Evolutionary conservation across 2,329 filamentous ascomycete genomes (phyloP), one percentile per base, ranked within the genome.

Genomic region (Helicocarpus griseus): DNA sequence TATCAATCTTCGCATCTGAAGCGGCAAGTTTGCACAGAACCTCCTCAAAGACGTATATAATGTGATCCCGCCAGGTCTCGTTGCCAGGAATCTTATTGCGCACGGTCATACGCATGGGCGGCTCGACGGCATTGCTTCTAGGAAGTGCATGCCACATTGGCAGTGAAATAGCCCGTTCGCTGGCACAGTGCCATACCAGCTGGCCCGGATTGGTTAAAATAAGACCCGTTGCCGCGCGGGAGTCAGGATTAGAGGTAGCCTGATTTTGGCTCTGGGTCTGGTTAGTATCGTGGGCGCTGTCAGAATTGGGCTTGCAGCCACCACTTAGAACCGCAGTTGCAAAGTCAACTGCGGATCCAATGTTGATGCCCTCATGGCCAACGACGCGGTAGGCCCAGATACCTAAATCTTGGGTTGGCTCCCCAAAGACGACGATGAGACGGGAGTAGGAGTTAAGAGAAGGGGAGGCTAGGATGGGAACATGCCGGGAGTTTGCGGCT

Each of bases 131-230:
- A 45, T 80, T 86, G 52, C 75, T 73, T 58, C 83, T 77, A 1
- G 83, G 82, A 41, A 85, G 69, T 1, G 73, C 74, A 6, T 73
- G 63, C 74, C 84, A 86, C 2, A 75, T 77, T 0, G 64, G 62
- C 1, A 76, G 64, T 1, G 80, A 86, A 54, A 95, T 73, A 0
- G 81, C 74, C 46, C 78, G 76, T 48, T 76, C 69, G 1, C 76
- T 76, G 48, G 79, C 76, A 38, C 86, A 80, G 65, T 86, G 87
- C 83, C 88, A 96, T 60, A 83, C 73, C 17, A 87, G 72, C 68
- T 94, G 83, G 4, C 87, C 88, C 3, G 81, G 75, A 63, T 95
- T 96, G 43, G 88, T 80, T 24, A 95, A 72, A 26, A 96, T 70
- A 51, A 96, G 70, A 2, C 85, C 0, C 77, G 81, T 29, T 29